Evolutionary conservation across 139 green algal genomes (phyloP).

Genomic region (Chlamydomonas schloesseri): DNA sequence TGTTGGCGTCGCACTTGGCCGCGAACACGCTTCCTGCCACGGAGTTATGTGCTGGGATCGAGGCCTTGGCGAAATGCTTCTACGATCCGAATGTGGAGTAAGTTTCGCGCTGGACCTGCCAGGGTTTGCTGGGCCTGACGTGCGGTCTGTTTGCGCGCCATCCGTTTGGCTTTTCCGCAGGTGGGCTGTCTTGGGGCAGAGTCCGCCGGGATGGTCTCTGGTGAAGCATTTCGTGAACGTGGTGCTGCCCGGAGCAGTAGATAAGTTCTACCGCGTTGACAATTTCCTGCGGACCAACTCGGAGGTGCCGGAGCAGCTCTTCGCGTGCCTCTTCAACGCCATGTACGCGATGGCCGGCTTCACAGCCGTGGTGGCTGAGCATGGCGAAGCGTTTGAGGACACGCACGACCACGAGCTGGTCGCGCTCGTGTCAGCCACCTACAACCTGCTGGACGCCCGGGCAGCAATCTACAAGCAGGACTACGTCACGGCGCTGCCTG

Average conservation of each 20-base stretch:
- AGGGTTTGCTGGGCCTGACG: background rate
- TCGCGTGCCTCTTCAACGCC: constrained; percentile 24
- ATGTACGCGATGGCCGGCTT: constrained; percentile 11
- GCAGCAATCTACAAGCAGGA: background rate
- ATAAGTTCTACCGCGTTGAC: constrained; percentile 19
- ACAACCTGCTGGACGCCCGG: constrained; percentile 25
- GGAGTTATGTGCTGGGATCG: background rate
- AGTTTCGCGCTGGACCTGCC: background rate
- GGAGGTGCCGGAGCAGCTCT: constrained; percentile 19
- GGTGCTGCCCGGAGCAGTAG: background rate
- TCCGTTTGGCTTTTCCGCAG: background rate
- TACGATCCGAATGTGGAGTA: constrained; percentile 28
- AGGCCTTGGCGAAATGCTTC: constrained; percentile 9
- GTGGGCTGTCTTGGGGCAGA: background rate
- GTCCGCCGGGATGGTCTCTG: constrained; percentile 4
- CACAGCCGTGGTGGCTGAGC: background rate
- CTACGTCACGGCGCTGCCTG: background rate
- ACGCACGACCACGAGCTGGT: constrained; percentile 6
- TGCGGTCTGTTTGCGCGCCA: background rate
- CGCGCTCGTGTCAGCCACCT: background rate
- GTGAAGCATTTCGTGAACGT: constrained; percentile 23
- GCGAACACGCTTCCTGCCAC: no score
- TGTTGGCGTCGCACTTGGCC: no score
- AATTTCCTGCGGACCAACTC: constrained; percentile 11
- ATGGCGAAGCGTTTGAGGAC: background rate